Percentiles rank a stretch among this genome's conserved stretches.
Conservation (phyloP, 352 stramenopile genomes). For the Pythium dissimile region DNA sequence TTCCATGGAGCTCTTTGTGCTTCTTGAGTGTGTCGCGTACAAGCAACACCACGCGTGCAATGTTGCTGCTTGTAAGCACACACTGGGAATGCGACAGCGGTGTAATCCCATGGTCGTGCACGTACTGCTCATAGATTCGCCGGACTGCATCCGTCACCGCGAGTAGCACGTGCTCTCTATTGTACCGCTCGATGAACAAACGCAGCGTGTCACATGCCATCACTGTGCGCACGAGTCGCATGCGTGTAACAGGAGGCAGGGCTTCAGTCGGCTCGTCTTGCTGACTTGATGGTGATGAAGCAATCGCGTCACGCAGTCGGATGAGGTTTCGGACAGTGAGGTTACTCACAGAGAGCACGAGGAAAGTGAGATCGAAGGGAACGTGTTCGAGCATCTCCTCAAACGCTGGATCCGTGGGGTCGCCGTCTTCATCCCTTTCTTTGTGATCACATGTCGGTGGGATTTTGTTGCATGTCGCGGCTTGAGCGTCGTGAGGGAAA, state of each 20-base stretch:
- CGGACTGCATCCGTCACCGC: conserved; percentile 25
- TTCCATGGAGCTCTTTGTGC: not conserved
- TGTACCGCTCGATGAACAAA: conserved; percentile 31
- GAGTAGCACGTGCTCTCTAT: conserved; percentile 22
- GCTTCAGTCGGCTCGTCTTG: not conserved
- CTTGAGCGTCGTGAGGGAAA: too few species aligned
- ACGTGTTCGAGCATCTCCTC: conserved; percentile 38
- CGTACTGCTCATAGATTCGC: conserved; percentile 21
- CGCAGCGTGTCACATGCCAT: conserved; percentile 43
- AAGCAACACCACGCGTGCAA: conserved; percentile 31
- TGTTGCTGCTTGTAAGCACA: conserved; percentile 39
- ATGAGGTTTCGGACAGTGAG: conserved; percentile 28
- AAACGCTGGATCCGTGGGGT: conserved; percentile 14
- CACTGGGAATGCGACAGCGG: conserved; percentile 8
- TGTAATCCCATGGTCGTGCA: conserved; percentile 8
- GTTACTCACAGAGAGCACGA: conserved; percentile 28
- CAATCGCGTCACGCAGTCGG: conserved; percentile 28
- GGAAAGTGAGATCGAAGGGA: conserved; percentile 22
- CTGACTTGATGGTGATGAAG: not conserved
- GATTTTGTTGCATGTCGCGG: not conserved
- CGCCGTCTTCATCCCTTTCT: not conserved
- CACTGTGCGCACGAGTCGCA: conserved; percentile 33
- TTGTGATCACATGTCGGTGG: too few species aligned
- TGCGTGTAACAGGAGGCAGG: not conserved
- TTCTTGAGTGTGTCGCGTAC: conserved; percentile 23